A percentile compares a stretch with the other conserved stretches of the same genome.
Evolutionary conservation across 2,329 filamentous ascomycete species (phyloP).

Genomic region (Penicillium concentricum): DNA sequence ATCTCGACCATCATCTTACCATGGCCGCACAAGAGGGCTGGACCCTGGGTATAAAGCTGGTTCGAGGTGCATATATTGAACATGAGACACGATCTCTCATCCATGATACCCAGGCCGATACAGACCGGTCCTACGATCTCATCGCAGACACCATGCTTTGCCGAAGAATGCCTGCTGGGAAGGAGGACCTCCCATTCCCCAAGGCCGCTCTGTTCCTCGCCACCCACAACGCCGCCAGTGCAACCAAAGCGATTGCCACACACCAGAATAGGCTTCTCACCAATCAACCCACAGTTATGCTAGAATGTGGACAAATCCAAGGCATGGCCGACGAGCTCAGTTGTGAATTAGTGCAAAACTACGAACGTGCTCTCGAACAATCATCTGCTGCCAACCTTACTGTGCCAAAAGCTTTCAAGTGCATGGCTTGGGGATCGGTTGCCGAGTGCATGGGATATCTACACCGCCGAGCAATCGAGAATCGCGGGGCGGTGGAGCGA

Average conservation of each 20-base stretch:
- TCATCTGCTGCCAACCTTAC: slow-evolving; percentile 30
- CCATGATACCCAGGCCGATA: slow-evolving; percentile 40
- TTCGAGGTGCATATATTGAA: slow-evolving; percentile 48
- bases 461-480: slow-evolving; percentile 66
- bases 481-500: slow-evolving; percentile 66
- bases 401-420: slow-evolving; percentile 51
- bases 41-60: slow-evolving; percentile 45
- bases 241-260: slow-evolving; percentile 44
- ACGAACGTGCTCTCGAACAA: slow-evolving; percentile 18
- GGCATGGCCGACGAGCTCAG: slow-evolving; percentile 91
- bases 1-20: slow-evolving; percentile 40
- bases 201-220: slow-evolving; percentile 51
- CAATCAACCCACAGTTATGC: slow-evolving; percentile 37
- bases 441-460: slow-evolving; percentile 55
- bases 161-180: slow-evolving; percentile 37
- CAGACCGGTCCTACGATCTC: slow-evolving; percentile 49
- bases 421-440: slow-evolving; percentile 54
- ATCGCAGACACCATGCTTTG: slow-evolving; percentile 50
- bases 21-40: slow-evolving; percentile 42
- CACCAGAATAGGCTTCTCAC: slow-evolving; percentile 38
- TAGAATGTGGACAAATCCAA: slow-evolving; percentile 73
- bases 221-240: slow-evolving; percentile 52
- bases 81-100: slow-evolving; percentile 39
- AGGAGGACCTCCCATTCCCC: slow-evolving; percentile 18
- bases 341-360: slow-evolving; percentile 46